Base-by-base conservation (phyloP, 2,329 filamentous ascomycete genomes). In the Cryphonectria japonica region DNA sequence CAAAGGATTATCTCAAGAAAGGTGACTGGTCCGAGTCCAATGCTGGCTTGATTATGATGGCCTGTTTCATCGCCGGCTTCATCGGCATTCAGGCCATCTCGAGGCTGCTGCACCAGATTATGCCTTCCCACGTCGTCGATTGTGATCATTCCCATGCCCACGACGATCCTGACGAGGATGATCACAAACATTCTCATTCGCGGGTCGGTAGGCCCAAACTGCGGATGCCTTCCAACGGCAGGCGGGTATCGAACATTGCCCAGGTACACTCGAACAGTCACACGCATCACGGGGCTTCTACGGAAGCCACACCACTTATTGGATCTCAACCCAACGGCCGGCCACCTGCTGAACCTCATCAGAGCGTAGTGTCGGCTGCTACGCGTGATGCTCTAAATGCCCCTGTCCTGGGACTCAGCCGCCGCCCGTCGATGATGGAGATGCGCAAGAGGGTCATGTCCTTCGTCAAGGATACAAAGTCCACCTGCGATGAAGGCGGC, bases 61-160 rank as follows among this genome's bases (percentile, higher is more conserved):
- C 77, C 14, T 92, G 88, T 78, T 95, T 95, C 78, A 80, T 92
- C 5, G 85, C 81, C 22, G 93, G 93, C 14, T 93, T 94, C 74
- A 78, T 94, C 52, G 92, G 92, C 50, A 95, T 95, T 69, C 92
- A 94, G 76, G 80, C 89, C 65, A 79, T 95, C 34, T 95, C 93
- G 11, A 87, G 92, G 66, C 79, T 94, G 37, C 82, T 95, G 69
- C 93, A 96, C 77, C 87, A 86, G 50, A 89, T 90, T 75, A 90
- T 95, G 78, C 93, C 93, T 8, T 93, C 92, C 26, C 91, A 94
- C 75, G 90, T 94, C 6, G 92, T 95, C 69, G 92, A 93, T 78
- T 96, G 93, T 80, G 92, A 93, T 73, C 92, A 94, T 77, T 88
- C 85, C 61, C 92, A 95, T 76, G 34, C 59, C 32, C 67, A 64